Percentiles rank a stretch among this genome's conserved stretches.
These are phyloP conservation scores for Crocinoboletus sp. DNA, from an alignment of 1,284 basidiomycete genomes.

Conservation along the genomic window DNA sequence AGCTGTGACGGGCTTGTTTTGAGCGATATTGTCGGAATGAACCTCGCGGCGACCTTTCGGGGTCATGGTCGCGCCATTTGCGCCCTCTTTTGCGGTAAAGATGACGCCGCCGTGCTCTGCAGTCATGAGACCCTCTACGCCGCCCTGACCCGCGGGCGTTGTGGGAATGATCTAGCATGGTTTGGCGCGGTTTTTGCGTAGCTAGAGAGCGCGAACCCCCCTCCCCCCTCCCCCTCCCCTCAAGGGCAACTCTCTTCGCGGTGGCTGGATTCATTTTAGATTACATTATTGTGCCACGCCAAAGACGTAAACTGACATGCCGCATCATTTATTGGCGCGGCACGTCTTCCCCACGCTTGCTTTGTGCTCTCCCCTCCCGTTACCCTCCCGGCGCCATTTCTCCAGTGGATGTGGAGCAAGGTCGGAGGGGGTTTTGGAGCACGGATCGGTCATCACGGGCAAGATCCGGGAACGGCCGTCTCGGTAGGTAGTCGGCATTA, in stretches of 20 bases:
- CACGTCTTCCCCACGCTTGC: conserved; percentile 19
- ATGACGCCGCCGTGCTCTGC: conserved; percentile 6
- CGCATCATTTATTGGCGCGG: conserved; percentile 22
- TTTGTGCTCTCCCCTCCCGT: not conserved
- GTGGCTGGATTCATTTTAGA: conserved; percentile 14
- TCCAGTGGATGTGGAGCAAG: not conserved
- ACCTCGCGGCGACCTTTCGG: conserved; percentile 8
- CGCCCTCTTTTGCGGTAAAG: conserved; percentile 7
- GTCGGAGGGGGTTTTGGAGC: too few relatives aligned
- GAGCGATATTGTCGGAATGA: conserved; percentile 1
- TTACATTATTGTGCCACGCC: conserved; percentile 9
- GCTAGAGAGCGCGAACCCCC: conserved; percentile 4
- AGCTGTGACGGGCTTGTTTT: too few relatives aligned
- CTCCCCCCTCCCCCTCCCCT: too few relatives aligned
- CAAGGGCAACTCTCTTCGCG: conserved; percentile 5
- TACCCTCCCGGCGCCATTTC: not conserved
- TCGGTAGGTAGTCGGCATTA: conserved; percentile 16
- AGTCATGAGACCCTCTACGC: conserved; percentile 6
- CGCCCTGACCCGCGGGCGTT: conserved; percentile 3
- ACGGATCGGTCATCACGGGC: too few relatives aligned
- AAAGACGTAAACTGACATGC: conserved; percentile 26
- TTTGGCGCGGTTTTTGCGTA: conserved; percentile 11
- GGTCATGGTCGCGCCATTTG: conserved; percentile 13
- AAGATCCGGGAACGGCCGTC: conserved; percentile 11
- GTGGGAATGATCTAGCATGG: conserved; percentile 9